These are phyloP conservation scores for Monosporascus sp. DNA, from an alignment of 2,329 filamentous ascomycete genomes.

Conservation along the genomic window DNA sequence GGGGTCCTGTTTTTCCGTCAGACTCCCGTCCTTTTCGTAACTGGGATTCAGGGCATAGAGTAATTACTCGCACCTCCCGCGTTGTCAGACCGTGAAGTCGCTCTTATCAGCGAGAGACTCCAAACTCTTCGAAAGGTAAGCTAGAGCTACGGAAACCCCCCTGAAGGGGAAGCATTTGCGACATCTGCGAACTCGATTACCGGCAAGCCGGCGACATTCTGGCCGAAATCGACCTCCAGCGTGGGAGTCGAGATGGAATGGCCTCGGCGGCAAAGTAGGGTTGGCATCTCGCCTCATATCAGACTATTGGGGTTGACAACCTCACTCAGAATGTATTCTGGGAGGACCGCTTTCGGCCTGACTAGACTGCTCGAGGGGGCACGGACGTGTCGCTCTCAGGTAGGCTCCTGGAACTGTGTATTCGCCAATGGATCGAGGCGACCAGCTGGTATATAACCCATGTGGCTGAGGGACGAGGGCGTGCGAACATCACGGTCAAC, in stretches of 20 bases:
- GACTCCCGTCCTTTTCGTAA: too few relatives aligned
- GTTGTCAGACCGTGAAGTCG: constrained; percentile 46
- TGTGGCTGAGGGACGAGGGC: constrained; percentile 1
- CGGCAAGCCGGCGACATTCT: constrained; percentile 39
- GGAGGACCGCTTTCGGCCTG: constrained; percentile 26
- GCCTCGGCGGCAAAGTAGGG: constrained; percentile 25
- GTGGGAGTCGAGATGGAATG: constrained; percentile 24
- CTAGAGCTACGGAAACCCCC: constrained; percentile 34
- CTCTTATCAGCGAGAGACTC: constrained; percentile 38
- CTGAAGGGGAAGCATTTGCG: constrained; percentile 11
- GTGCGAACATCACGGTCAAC: background rate
- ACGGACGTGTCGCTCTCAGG: constrained; percentile 36
- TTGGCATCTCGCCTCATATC: constrained; percentile 19
- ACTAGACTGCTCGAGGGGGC: constrained; percentile 29
- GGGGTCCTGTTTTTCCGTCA: constrained; percentile 8
- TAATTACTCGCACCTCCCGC: constrained; percentile 13
- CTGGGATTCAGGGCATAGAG: too few relatives aligned
- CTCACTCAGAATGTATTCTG: constrained; percentile 29
- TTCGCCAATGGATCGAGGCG: background rate
- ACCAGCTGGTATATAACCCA: constrained; percentile 4
- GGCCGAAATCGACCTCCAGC: constrained; percentile 45
- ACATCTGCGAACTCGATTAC: constrained; percentile 37
- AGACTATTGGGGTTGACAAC: constrained; percentile 34
- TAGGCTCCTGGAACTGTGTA: constrained; percentile 10
- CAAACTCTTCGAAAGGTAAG: constrained; percentile 45